These are phyloP conservation scores for Salvia miltiorrhiza DNA, from an alignment of 257 asterid species.

Conservation along the genomic window DNA sequence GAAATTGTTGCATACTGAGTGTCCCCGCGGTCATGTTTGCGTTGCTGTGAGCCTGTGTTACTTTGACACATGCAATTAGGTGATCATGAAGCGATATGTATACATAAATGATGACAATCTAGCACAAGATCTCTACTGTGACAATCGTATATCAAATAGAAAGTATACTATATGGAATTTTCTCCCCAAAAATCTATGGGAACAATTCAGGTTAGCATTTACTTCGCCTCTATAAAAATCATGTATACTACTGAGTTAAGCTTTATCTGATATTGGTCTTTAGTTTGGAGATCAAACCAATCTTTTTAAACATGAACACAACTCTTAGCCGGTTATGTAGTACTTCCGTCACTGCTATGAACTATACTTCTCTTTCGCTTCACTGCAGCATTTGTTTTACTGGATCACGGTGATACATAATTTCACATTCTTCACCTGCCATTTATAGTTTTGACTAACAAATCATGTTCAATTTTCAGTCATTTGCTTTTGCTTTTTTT, in stretches of 20 bases:
- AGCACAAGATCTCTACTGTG: constrained; percentile 65
- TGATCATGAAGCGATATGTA: constrained; percentile 84
- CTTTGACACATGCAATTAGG: constrained; percentile 21
- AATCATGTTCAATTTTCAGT: background rate
- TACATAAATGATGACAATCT: constrained; percentile 81
- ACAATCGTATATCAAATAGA: constrained; percentile 92
- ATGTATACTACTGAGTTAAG: constrained; percentile 6
- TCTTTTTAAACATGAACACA: background rate
- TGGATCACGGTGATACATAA: constrained; percentile 1
- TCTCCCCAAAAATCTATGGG: constrained; percentile 97
- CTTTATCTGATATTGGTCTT: background rate
- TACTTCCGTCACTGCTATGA: constrained; percentile 11
- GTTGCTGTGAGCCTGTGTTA: constrained; percentile 27
- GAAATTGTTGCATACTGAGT: constrained; percentile 6
- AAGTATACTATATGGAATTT: constrained; percentile 93
- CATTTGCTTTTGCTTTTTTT: background rate
- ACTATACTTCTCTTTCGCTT: background rate
- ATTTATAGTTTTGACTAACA: background rate
- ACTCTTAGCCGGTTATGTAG: constrained; percentile 6
- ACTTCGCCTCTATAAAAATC: background rate
- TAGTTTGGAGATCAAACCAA: background rate
- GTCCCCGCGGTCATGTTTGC: constrained; percentile 18
- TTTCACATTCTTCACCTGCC: constrained; percentile 8
- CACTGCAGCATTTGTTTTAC: background rate
- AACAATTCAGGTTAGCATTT: constrained; percentile 81